These are phyloP conservation scores for Microsporum audouinii DNA, from an alignment of 2,329 filamentous ascomycete genomes.

Conservation along the genomic window DNA sequence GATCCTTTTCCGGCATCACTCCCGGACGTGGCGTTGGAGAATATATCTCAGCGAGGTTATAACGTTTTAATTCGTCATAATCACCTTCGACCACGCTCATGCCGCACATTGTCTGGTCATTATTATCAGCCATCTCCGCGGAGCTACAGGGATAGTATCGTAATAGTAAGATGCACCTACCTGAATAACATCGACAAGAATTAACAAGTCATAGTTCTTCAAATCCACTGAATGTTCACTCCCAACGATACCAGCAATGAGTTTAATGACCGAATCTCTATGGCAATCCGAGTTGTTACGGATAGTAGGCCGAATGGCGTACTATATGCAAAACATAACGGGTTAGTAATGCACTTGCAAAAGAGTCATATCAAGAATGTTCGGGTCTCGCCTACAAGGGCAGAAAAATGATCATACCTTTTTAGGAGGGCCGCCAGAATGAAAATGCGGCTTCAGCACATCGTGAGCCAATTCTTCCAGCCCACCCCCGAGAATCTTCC, in stretches of 20 bases:
- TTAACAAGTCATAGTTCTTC: constrained; percentile 48
- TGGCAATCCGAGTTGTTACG: constrained; percentile 48
- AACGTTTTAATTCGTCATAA: constrained; percentile 51
- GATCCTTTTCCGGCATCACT: background rate
- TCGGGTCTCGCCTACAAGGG: background rate
- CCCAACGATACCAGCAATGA: constrained; percentile 47
- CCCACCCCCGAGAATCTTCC: constrained; percentile 47
- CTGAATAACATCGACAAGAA: constrained; percentile 52
- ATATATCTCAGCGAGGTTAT: constrained; percentile 53
- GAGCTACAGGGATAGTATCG: background rate
- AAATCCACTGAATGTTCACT: constrained; percentile 49
- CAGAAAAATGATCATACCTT: constrained; percentile 35
- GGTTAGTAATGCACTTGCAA: background rate
- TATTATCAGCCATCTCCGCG: constrained; percentile 7
- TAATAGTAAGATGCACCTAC: constrained; percentile 28
- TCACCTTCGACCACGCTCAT: constrained; percentile 52
- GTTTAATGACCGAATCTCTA: constrained; percentile 49
- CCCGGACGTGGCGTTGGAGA: constrained; percentile 31
- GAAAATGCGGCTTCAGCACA: constrained; percentile 50
- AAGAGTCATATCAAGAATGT: background rate
- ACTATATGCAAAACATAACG: constrained; percentile 32
- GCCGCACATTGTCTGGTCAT: constrained; percentile 46
- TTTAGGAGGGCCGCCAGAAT: constrained; percentile 39
- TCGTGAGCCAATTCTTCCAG: constrained; percentile 45
- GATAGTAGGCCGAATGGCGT: constrained; percentile 51